These are phyloP conservation scores for Pseudogymnoascus sp. DNA, from an alignment of 2,329 filamentous ascomycete species.

Conservation along the genomic window DNA sequence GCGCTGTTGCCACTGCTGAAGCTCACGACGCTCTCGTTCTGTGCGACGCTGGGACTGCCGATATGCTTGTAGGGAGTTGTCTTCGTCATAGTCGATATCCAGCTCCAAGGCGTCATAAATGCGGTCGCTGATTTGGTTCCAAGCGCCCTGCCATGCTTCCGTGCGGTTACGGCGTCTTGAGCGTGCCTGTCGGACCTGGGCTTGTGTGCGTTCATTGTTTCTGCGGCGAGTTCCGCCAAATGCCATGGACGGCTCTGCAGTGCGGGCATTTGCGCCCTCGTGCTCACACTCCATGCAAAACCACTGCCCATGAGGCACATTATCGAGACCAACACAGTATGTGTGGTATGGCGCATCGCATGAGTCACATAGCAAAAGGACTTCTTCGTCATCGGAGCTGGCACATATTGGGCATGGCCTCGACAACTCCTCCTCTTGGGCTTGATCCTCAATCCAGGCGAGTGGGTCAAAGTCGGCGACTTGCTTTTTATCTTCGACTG, in stretches of 20 bases:
- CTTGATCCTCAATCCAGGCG: constrained; percentile 64
- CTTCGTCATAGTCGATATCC: constrained; percentile 78
- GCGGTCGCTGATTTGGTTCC: constrained; percentile 57
- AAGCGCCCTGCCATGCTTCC: constrained; percentile 84
- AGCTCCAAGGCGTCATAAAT: constrained; percentile 64
- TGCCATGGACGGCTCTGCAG: constrained; percentile 30
- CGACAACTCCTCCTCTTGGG: constrained; percentile 61
- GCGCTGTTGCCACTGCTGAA: constrained; percentile 73
- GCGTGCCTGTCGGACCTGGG: constrained; percentile 43
- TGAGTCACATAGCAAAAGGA: constrained; percentile 82
- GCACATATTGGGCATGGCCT: constrained; percentile 82
- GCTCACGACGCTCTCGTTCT: constrained; percentile 49
- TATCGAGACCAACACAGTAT: constrained; percentile 78
- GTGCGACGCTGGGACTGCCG: constrained; percentile 47
- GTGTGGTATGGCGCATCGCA: constrained; percentile 89
- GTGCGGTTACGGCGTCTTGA: constrained; percentile 59
- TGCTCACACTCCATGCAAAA: constrained; percentile 78
- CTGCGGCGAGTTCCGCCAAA: constrained; percentile 23
- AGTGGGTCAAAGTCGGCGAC: constrained; percentile 82
- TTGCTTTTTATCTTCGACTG: constrained; percentile 78
- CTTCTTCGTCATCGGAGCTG: constrained; percentile 71
- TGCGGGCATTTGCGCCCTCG: constrained; percentile 32
- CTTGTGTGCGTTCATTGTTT: constrained; percentile 45
- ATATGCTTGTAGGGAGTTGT: constrained; percentile 49
- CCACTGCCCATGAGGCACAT: constrained; percentile 73